Evolutionary conservation across 306 rosid genomes (phyloP).

Genomic region (Astragalus membranaceus): DNA sequence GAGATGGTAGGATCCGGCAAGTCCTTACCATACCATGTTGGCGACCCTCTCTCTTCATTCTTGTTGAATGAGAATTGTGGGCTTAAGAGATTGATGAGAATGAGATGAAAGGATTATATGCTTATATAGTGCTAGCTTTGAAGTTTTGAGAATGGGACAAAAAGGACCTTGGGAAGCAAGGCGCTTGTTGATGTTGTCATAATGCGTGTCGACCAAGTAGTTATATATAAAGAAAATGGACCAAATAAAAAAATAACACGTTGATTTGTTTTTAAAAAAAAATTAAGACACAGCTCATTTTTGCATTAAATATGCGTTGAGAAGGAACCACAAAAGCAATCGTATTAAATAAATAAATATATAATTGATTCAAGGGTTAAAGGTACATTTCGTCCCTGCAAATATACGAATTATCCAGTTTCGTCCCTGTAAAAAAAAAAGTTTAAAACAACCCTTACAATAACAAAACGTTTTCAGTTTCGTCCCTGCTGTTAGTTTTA

Average conservation of each 20-base stretch:
- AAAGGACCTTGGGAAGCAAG: constrained; percentile 48
- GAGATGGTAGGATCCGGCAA: constrained; percentile 32
- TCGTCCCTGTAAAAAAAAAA: too few species aligned
- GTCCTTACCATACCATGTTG: constrained; percentile 79
- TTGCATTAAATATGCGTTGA: not conserved
- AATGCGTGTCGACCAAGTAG: constrained; percentile 36
- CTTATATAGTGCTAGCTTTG: not conserved
- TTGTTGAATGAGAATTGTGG: not conserved
- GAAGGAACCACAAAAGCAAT: not conserved
- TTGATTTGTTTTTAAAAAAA: too few species aligned
- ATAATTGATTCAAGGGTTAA: too few species aligned
- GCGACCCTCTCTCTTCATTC: constrained; percentile 79
- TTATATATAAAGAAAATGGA: not conserved
- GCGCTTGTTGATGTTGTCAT: not conserved
- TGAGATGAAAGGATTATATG: not conserved
- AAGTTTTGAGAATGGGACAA: not conserved
- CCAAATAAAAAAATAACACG: not conserved
- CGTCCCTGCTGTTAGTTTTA: too few species aligned
- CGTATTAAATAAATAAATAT: not conserved
- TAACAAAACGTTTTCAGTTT: too few species aligned
- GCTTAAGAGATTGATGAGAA: constrained; percentile 3
- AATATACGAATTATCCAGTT: too few species aligned
- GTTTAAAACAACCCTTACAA: too few species aligned
- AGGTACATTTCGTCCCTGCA: too few species aligned
- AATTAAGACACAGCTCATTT: constrained; percentile 5